These are phyloP conservation scores for Pseudoperonospora humuli DNA, from an alignment of 352 stramenopile genomes.

Conservation along the genomic window DNA sequence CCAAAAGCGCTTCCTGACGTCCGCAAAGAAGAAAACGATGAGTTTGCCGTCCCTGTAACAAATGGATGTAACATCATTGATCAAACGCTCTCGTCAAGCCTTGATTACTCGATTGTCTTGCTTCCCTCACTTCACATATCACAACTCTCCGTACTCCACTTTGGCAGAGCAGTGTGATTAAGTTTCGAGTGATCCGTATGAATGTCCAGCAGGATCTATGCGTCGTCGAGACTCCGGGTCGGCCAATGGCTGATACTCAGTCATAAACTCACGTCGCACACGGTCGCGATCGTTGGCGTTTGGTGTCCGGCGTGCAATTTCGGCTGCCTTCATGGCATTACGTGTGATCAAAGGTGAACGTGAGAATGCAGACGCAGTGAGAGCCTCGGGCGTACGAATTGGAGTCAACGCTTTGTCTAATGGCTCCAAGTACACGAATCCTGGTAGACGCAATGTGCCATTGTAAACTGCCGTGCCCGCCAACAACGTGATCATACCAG, in stretches of 20 bases:
- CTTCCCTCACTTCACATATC: slow-evolving; percentile 1
- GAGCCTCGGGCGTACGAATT: slow-evolving; percentile 54
- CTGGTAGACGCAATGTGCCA: slow-evolving; percentile 70
- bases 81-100: slow-evolving; percentile 11
- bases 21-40: slow-evolving; percentile 74
- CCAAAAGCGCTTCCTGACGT: slow-evolving; percentile 54
- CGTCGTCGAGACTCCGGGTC: slow-evolving; percentile 48
- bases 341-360: slow-evolving; percentile 72
- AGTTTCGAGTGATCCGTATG: slow-evolving; percentile 73
- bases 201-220: slow-evolving; percentile 69
- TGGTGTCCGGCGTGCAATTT: slow-evolving; percentile 70
- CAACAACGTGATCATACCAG: slow-evolving; percentile 89
- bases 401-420: slow-evolving; percentile 54
- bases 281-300: slow-evolving; percentile 74
- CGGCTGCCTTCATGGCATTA: slow-evolving; percentile 77
- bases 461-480: slow-evolving; percentile 97
- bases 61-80: slow-evolving; percentile 1
- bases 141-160: slow-evolving; percentile 1
- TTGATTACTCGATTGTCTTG: slow-evolving; percentile 19
- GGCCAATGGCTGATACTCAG: slow-evolving; percentile 70
- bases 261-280: slow-evolving; percentile 82
- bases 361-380: slow-evolving; percentile 44
- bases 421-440: slow-evolving; percentile 71
- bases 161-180: slow-evolving; percentile 23
- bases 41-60: slow-evolving; percentile 44